Evolutionary conservation across 352 stramenopile species (phyloP), one percentile per base, ranked within the genome.

Genomic region (Phytophthora nicotianae): DNA sequence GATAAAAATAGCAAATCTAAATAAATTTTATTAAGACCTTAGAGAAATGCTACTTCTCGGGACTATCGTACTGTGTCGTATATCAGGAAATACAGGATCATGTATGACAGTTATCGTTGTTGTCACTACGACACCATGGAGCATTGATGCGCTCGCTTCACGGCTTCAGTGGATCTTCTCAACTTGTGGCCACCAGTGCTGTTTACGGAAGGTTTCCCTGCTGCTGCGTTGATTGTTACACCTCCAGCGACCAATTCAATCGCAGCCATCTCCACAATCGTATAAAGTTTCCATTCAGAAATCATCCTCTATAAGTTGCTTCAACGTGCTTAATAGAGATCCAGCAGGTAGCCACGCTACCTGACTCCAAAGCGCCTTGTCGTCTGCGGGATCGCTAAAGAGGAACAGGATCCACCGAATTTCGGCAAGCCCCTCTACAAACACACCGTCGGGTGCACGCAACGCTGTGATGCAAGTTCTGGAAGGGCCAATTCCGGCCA

Each of bases 111-210:
- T 17, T 16, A 5, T n/a, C 11, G 2, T 5, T 38, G 9, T 38
- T 11, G 32, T n/a, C 3, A 5, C 10, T 17, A 43, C 47, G 26
- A 51, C 3, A 3, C 5, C 29, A 35, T 8, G 13, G 21, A 10
- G n/a, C n/a, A n/a, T n/a, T n/a, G n/a, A 42, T 10, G 55, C 23
- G 16, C 54, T 40, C 35, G 20, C 24, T n/a, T n/a, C 55, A 50
- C 55, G 24, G 17, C 17, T 35, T 14, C 10, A 42, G 37, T 64
- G 56, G 57, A 59, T 58, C 57, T 47, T 65, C 48, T 65, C 57
- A 65, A 58, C n/a, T 24, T 47, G 57, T 64, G 47, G 37, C 56
- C 48, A 16, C 8, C 26, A 19, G 27, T 2, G 16, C 19, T 46
- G 48, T 53, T 65, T 65, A 65, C 58, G 48, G 38, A 17, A 19